These are phyloP conservation scores for Saccharomyces pastorianus DNA, from an alignment of 1,139 yeast species.

Conservation along the genomic window DNA sequence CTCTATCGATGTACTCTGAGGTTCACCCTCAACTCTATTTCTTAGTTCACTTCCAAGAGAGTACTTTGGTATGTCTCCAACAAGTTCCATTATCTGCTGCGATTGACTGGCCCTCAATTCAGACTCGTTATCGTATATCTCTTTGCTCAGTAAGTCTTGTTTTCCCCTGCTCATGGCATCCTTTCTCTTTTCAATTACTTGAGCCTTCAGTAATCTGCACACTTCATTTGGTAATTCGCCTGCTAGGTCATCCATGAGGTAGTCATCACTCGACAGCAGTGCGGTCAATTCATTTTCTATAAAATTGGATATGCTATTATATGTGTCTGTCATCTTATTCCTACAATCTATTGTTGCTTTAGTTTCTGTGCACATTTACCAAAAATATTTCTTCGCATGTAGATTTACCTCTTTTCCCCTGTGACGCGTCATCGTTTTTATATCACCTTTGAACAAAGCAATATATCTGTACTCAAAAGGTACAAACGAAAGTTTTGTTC, in stretches of 20 bases:
- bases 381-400: neutral
- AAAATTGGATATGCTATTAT: neutral
- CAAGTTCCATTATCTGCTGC: slow-evolving; percentile 13
- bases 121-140: slow-evolving; percentile 15
- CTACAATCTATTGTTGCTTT: neutral
- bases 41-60: slow-evolving; percentile 15
- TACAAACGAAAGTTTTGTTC: neutral
- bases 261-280: neutral
- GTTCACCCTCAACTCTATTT: slow-evolving; percentile 5
- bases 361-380: neutral
- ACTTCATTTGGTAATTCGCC: slow-evolving; percentile 2
- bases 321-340: neutral
- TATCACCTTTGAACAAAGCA: neutral
- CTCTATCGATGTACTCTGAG: slow-evolving; percentile 11
- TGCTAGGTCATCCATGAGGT: neutral
- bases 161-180: slow-evolving; percentile 9
- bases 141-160: slow-evolving; percentile 10
- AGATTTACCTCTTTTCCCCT: neutral
- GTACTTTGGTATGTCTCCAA: slow-evolving; percentile 21
- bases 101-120: slow-evolving; percentile 13
- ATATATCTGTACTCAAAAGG: neutral
- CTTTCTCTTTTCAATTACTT: slow-evolving; percentile 2
- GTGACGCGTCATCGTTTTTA: neutral
- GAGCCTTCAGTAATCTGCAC: neutral
- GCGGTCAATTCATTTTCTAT: neutral